A percentile compares a stretch with the other conserved stretches of the same genome.
Conservation (phyloP, 495 filamentous ascomycete genomes). For the Trichoderma erinaceum region DNA sequence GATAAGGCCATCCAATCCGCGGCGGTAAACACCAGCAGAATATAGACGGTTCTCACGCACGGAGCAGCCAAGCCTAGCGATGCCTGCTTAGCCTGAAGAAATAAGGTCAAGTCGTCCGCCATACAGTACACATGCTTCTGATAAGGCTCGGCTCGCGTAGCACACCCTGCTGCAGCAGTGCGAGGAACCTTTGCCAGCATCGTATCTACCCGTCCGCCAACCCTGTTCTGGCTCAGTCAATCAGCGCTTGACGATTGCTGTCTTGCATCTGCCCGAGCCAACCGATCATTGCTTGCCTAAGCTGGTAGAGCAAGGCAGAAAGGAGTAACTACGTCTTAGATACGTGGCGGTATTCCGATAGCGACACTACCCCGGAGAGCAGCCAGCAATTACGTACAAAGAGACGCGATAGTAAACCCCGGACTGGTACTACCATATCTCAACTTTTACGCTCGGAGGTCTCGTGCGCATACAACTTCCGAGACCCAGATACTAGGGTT, state of each 20-base stretch:
- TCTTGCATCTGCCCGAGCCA: background rate
- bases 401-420: background rate
- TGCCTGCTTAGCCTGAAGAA: background rate
- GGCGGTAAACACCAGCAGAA: background rate
- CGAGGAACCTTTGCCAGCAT: slow-evolving; percentile 5
- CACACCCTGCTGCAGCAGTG: background rate
- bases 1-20: background rate
- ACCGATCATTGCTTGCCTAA: background rate
- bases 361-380: too few species aligned
- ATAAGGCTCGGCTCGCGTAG: background rate
- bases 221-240: background rate
- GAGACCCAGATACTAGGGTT: background rate
- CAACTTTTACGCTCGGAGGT: background rate
- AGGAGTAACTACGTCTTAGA: too few species aligned
- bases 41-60: background rate
- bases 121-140: background rate
- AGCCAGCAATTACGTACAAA: background rate
- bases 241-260: background rate
- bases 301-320: background rate
- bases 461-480: background rate
- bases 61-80: background rate
- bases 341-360: too few species aligned
- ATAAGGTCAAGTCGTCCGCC: background rate
- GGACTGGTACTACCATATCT: background rate
- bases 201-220: background rate